Percentiles rank a stretch among this genome's conserved stretches.
Conservation (phyloP, 208 protist genomes). For the Leptomonas seymouri region DNA sequence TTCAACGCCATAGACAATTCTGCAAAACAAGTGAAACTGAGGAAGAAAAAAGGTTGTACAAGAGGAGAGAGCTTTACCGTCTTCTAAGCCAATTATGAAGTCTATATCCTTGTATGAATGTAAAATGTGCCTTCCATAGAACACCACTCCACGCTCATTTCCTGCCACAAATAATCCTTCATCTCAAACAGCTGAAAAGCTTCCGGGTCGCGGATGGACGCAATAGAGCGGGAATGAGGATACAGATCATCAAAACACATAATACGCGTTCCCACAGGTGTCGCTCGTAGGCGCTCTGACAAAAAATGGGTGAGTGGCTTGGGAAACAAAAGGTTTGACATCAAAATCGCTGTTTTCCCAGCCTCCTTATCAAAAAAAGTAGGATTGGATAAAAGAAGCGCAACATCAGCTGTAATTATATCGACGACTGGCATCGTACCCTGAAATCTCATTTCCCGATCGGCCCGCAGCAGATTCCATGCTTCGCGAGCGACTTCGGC, state of each 20-base stretch:
- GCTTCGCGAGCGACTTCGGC: constrained; percentile 60
- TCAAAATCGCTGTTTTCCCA: constrained; percentile 59
- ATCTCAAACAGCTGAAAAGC: constrained; percentile 82
- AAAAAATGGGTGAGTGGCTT: constrained; percentile 74
- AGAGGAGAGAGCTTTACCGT: constrained; percentile 14
- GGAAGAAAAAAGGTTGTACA: constrained; percentile 14
- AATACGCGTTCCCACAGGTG: constrained; percentile 63
- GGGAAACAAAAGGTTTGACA: constrained; percentile 83
- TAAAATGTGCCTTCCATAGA: constrained; percentile 63
- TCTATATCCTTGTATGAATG: constrained; percentile 49
- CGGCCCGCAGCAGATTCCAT: constrained; percentile 43
- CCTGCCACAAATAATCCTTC: constrained; percentile 79
- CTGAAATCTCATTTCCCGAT: constrained; percentile 43
- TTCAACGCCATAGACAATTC: not conserved
- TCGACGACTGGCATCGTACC: constrained; percentile 60
- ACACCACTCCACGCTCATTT: constrained; percentile 77
- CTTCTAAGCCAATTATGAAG: constrained; percentile 3
- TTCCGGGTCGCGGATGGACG: constrained; percentile 64
- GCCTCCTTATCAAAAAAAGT: constrained; percentile 49
- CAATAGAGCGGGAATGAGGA: constrained; percentile 65
- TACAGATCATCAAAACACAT: constrained; percentile 85
- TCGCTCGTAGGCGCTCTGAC: constrained; percentile 61
- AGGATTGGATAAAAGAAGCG: constrained; percentile 40
- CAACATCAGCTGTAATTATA: constrained; percentile 74
- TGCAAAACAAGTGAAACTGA: not conserved